phyloP scores from a whole-genome alignment of 495 filamentous ascomycete genomes.

The Aspergillus avenaceus region DNA sequence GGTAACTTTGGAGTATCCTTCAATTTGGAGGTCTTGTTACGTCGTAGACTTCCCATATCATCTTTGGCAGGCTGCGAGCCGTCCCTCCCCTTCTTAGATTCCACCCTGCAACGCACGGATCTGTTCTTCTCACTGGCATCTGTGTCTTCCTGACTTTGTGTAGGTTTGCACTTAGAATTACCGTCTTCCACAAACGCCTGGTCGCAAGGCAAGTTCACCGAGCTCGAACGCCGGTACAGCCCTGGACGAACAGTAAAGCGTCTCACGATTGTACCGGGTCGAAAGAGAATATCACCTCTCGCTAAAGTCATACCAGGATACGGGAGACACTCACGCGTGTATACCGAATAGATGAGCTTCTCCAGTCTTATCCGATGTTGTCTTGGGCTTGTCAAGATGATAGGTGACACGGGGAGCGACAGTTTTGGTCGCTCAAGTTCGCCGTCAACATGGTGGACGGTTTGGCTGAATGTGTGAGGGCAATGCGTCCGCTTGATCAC shows the following conservation, averaged over 20 bases:
- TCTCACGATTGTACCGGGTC: constrained; percentile 73
- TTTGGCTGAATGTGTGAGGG: constrained; percentile 49
- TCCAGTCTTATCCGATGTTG: constrained; percentile 77
- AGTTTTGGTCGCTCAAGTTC: constrained; percentile 32
- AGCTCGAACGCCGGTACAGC: constrained; percentile 31
- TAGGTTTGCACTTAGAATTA: neutral
- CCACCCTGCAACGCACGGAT: neutral
- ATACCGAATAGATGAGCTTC: constrained; percentile 68
- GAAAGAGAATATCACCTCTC: constrained; percentile 53
- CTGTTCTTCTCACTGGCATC: neutral
- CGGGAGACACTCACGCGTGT: constrained; percentile 77
- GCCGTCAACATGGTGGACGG: constrained; percentile 13
- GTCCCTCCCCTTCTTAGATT: neutral
- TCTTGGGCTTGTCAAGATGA: constrained; percentile 55
- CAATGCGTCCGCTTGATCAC: constrained; percentile 87
- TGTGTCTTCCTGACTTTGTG: neutral
- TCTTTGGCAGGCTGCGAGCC: neutral
- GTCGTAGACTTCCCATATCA: neutral
- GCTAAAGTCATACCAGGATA: constrained; percentile 78
- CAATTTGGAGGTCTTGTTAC: constrained; percentile 10
- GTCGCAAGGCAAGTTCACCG: constrained; percentile 15
- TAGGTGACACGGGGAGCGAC: constrained; percentile 14
- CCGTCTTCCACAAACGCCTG: neutral
- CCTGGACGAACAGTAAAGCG: constrained; percentile 58
- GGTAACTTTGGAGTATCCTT: constrained; percentile 2